These are phyloP conservation scores for Oryza brachyantha DNA, from an alignment of 176 grass and related monocot species.

Conservation along the genomic window DNA sequence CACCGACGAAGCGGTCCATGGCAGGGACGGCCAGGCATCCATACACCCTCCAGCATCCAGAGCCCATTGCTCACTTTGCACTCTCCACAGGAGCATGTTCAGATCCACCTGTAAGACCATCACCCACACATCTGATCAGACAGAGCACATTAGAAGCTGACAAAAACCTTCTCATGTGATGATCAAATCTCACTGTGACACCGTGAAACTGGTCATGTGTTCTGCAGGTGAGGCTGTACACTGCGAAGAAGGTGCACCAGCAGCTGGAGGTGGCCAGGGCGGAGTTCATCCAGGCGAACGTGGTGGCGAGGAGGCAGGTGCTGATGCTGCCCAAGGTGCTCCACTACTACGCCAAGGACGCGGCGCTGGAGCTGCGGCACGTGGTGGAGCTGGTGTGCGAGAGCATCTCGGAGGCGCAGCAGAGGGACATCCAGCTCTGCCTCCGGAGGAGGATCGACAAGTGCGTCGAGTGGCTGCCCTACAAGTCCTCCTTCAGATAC, in stretches of 20 bases:
- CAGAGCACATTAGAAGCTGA: background rate
- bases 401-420: constrained; percentile 53
- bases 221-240: constrained; percentile 72
- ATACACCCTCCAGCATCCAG: constrained; percentile 59
- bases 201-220: background rate
- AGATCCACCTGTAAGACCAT: constrained; percentile 65
- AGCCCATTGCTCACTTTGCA: constrained; percentile 74
- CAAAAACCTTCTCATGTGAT: background rate
- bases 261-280: constrained; percentile 64
- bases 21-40: constrained; percentile 50
- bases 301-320: constrained; percentile 49
- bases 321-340: constrained; percentile 90
- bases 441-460: constrained; percentile 58
- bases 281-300: constrained; percentile 71
- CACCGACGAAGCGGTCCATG: constrained; percentile 46
- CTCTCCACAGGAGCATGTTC: constrained; percentile 85
- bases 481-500: constrained; percentile 91
- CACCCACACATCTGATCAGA: background rate
- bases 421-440: constrained; percentile 37
- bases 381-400: constrained; percentile 78
- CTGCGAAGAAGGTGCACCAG: constrained; percentile 57
- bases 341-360: constrained; percentile 79
- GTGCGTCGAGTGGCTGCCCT: constrained; percentile 79
- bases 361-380: constrained; percentile 58
- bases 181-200: background rate